Evolutionary conservation across 306 rosid genomes (phyloP), one percentile per base, ranked within the genome.

Genomic region (Hippophae gyantsensis): DNA sequence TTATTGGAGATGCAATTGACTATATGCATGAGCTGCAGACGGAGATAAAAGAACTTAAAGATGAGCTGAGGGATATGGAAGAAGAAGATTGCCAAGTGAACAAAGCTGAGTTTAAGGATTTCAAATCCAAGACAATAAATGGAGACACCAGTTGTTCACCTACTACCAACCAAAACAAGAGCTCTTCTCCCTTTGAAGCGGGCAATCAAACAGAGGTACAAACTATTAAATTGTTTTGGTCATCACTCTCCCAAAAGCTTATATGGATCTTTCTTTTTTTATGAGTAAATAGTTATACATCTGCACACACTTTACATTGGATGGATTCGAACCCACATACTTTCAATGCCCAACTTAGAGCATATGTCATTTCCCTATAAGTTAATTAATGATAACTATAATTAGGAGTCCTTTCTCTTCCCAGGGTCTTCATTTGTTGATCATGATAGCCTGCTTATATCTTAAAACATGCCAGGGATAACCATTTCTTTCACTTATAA

Each of bases 11-110:
- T 26, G 97, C 95, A 14, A 62, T 82, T 68, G 75, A 74, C 52
- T 85, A 84, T 63, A 84, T 90, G 68, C 51, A 70, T 61, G 95
- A 84, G 71, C 69, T 90, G 76, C 66, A 73, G 70, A 63, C 58
- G 13, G 76, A 81, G 64, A 66, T 46, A 38, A 64, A 72, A 45
- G 69, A 72, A 56, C 89, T 90, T 32, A 43, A 62, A 47, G 76
- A 87, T 27, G 81, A 81, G 80, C 77, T 68, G 55, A 60, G 32
- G 45, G 66, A 48, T 77, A 61, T 81, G 76, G 95, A 86, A 40
- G 75, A 57, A 57, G 77, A 76, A 54, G 73, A 73, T 56, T 46
- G 32, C 7, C 63, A 57, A 57, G 78, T 52, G 41, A 78, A 52
- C 56, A 63, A 55, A 62, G 54, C 58, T 26, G 65, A 72, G 43